A percentile compares a stretch with the other conserved stretches of the same genome.
Conservation (phyloP, 371 early-diverging fungal genomes). For the Lichtheimia corymbifera region DNA sequence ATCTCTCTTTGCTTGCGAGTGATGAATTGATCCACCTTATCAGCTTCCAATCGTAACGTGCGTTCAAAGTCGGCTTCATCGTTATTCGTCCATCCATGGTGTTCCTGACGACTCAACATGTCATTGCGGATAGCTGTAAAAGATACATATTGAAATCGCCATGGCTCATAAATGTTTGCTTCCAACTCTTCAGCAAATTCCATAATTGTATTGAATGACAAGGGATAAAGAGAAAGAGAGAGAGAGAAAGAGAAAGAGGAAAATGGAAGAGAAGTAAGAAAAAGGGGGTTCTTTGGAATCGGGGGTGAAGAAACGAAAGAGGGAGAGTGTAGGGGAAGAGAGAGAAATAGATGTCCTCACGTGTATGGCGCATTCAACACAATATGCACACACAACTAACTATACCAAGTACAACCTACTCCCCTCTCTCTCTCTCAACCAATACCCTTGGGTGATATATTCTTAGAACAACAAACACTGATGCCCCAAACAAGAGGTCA, state of each 20-base stretch:
- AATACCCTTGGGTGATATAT: too few species aligned
- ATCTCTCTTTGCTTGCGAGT: slow-evolving; percentile 85
- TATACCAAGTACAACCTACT: too few species aligned
- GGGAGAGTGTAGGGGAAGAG: too few species aligned
- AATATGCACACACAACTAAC: too few species aligned
- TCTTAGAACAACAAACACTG: too few species aligned
- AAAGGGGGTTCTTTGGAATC: slow-evolving; percentile 1
- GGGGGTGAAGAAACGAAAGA: too few species aligned
- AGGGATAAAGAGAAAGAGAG: slow-evolving; percentile 7
- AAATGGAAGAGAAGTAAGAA: slow-evolving; percentile 5
- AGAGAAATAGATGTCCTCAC: too few species aligned
- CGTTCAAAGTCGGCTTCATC: slow-evolving; percentile 87
- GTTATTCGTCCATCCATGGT: slow-evolving; percentile 55
- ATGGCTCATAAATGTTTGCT: slow-evolving; percentile 73
- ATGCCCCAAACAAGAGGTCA: too few species aligned
- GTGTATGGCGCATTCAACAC: too few species aligned
- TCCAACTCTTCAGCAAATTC: slow-evolving; percentile 83
- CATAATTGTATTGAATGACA: slow-evolving; percentile 46
- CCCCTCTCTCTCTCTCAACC: too few species aligned
- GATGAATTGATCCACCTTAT: slow-evolving; percentile 68
- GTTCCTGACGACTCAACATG: slow-evolving; percentile 59
- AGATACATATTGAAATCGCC: slow-evolving; percentile 84
- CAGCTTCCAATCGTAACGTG: slow-evolving; percentile 82
- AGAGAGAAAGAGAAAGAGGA: slow-evolving; percentile 9
- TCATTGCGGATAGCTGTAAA: slow-evolving; percentile 81